These are phyloP conservation scores for Tulasnella sp. DNA, from an alignment of 768 basidiomycete species.

Conservation along the genomic window DNA sequence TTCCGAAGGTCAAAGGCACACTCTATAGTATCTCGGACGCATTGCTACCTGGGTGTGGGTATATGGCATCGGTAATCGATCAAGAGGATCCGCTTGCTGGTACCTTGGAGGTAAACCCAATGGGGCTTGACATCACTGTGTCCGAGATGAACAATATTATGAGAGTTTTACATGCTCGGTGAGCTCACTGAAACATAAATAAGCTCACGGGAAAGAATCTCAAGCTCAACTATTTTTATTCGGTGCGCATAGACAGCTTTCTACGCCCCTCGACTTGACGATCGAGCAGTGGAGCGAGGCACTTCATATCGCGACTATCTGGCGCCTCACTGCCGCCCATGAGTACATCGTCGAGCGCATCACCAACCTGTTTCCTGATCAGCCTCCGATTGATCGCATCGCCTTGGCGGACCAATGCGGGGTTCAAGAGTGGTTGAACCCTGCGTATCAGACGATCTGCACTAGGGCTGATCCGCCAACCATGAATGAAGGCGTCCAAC, in stretches of 20 bases:
- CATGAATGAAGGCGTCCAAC: background rate
- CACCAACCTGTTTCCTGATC: background rate
- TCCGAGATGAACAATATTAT: slow-evolving; percentile 8
- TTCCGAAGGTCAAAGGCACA: no score
- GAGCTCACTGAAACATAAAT: no score
- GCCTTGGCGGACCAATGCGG: background rate
- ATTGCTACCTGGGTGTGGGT: no score
- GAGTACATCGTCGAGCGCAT: background rate
- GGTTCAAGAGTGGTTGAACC: slow-evolving; percentile 7
- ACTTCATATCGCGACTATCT: slow-evolving; percentile 12
- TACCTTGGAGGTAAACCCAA: no score
- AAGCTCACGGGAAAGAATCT: background rate
- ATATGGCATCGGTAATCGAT: no score
- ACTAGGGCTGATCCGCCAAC: background rate
- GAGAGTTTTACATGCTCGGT: background rate
- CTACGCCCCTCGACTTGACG: background rate
- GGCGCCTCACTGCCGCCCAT: background rate
- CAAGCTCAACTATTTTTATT: background rate
- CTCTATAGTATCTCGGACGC: no score
- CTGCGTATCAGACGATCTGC: slow-evolving; percentile 1
- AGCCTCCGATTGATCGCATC: background rate
- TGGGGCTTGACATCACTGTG: background rate
- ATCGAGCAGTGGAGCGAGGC: background rate
- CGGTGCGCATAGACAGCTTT: background rate
- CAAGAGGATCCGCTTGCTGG: no score